Base-by-base conservation (phyloP, 1,139 yeast genomes). In the Suhomyces bokatorum region DNA sequence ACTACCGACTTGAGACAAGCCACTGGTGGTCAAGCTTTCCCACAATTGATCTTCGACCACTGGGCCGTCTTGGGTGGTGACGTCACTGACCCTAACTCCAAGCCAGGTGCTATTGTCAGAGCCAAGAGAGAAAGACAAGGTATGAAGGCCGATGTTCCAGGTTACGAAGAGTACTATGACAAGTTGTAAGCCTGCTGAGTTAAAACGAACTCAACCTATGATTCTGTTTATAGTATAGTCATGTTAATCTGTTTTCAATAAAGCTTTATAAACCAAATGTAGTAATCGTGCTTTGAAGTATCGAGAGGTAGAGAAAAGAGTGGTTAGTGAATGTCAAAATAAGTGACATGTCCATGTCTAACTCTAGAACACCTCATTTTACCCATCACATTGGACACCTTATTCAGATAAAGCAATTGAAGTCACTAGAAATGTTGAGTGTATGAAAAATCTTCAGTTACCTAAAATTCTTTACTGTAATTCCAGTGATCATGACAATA, bases 11-110 rank as follows among this genome's bases (percentile, higher is more conserved):
- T 93, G 73, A 90, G 99, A 85, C 97, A 91, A 81, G 97, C 98
- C 70, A 93, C 99, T 69, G 97, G 97, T 87, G 99, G 99, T 78
- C 99, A 93, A 85, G 99, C 99, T 75, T 93, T 93, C 98, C 99
- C 99, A 80, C 98, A 91, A 83, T 84, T 93, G 95, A 93, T 93
- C 77, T 93, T 93, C 78, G 98, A 91, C 76, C 99, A 93, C 77
- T 93, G 98, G 98, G 81, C 89, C 60, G 75, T 87, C 66, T 80
- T 93, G 81, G 68, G 72, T 62, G 96, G 97, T 77, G 95, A 89
- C 76, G 96, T 95, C 71, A 78, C 87, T 63, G 98, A 93, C 78
- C 85, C 91, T 70, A 63, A 84, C 69, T 67, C 96, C 68, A 93
- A 91, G 85, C 95, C 98, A 66, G 98, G 98, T 87, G 78, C 77